A percentile compares a stretch with the other conserved stretches of the same genome.
phyloP scores from a whole-genome alignment of 306 rosid species.

The Inga laurina region DNA sequence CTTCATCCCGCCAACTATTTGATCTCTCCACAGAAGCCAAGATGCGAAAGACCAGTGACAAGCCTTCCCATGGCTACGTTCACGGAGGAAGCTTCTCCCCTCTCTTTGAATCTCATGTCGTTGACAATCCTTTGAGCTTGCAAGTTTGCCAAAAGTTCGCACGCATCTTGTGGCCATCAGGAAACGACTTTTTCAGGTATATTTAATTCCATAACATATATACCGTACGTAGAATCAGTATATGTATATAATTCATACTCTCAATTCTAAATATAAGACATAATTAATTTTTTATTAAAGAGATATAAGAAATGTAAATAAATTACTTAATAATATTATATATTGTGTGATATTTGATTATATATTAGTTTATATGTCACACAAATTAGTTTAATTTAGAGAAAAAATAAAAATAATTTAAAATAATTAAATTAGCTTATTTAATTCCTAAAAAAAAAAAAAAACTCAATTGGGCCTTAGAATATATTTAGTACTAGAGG shows the following conservation, averaged over 20 bases:
- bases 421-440: too few relatives aligned
- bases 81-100: not conserved
- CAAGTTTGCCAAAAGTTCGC: slow-evolving; percentile 25
- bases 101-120: slow-evolving; percentile 33
- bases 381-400: too few relatives aligned
- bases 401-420: too few relatives aligned
- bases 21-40: slow-evolving; percentile 19
- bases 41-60: slow-evolving; percentile 25
- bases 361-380: too few relatives aligned
- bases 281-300: too few relatives aligned
- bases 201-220: not conserved
- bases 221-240: not conserved
- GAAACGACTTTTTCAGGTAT: slow-evolving; percentile 32
- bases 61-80: slow-evolving; percentile 27
- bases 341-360: too few relatives aligned
- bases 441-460: too few relatives aligned
- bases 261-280: too few relatives aligned
- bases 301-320: too few relatives aligned
- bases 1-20: not conserved
- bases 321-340: too few relatives aligned
- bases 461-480: too few relatives aligned
- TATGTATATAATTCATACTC: not conserved
- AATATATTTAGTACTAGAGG: too few relatives aligned
- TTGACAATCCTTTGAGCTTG: slow-evolving; percentile 18
- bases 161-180: slow-evolving; percentile 33